Percentiles rank a stretch among this genome's conserved stretches.
These are phyloP conservation scores for Wallacemonas sp. DNA, from an alignment of 208 protist species.

Conservation along the genomic window DNA sequence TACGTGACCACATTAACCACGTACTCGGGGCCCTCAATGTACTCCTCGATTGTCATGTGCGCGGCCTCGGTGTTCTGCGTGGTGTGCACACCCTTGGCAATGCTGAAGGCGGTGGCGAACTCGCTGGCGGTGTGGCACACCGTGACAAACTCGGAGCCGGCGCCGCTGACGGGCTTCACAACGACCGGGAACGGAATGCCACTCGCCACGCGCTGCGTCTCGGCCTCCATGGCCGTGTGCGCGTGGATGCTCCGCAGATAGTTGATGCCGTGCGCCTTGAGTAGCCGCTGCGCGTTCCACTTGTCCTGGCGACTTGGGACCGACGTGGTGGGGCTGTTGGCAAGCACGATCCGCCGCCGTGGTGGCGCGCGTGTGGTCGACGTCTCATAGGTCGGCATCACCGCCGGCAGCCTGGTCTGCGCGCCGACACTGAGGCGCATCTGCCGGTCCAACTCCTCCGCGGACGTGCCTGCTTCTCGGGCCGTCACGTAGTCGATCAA, in stretches of 20 bases:
- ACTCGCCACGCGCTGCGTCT: slow-evolving; percentile 13
- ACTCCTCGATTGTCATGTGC: slow-evolving; percentile 83
- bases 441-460: slow-evolving; percentile 24
- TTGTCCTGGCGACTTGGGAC: slow-evolving; percentile 70
- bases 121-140: slow-evolving; percentile 64
- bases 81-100: slow-evolving; percentile 42
- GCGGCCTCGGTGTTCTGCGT: slow-evolving; percentile 51
- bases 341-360: slow-evolving; percentile 34
- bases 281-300: slow-evolving; percentile 46
- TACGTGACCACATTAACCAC: slow-evolving; percentile 84
- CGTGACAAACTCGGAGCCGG: slow-evolving; percentile 80
- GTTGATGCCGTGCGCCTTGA: slow-evolving; percentile 54
- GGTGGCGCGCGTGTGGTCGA: background rate
- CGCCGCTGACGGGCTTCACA: slow-evolving; percentile 82
- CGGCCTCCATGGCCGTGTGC: slow-evolving; percentile 28
- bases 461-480: slow-evolving; percentile 31
- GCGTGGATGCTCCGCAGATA: slow-evolving; percentile 66
- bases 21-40: slow-evolving; percentile 87
- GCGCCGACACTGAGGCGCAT: background rate
- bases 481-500: slow-evolving; percentile 71
- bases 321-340: slow-evolving; percentile 63
- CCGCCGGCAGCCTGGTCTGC: background rate
- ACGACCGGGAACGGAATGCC: slow-evolving; percentile 72
- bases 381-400: background rate
- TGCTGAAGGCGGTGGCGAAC: slow-evolving; percentile 51